Evolutionary conservation across 495 filamentous ascomycete species (phyloP).

Genomic region (Talaromyces thailandensis): DNA sequence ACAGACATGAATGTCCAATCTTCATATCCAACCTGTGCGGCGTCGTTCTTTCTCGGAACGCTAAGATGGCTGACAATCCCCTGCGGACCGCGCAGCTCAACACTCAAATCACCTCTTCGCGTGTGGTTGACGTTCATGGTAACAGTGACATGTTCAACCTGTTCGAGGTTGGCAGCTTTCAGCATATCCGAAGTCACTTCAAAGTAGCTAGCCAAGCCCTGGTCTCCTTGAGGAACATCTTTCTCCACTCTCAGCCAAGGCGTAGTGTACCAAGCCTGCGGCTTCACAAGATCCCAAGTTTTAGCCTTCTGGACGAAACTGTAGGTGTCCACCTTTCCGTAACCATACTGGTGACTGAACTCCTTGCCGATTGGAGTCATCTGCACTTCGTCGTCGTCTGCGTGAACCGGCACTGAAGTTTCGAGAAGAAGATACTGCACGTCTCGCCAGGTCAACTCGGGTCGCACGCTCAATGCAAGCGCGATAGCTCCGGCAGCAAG

Average conservation of each 20-base stretch:
- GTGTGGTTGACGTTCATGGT: conserved; percentile 93
- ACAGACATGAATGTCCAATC: conserved; percentile 99
- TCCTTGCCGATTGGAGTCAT: conserved; percentile 67
- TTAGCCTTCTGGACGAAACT: conserved; percentile 80
- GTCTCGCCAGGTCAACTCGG: conserved; percentile 88
- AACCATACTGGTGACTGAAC: conserved; percentile 91
- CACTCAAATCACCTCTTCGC: conserved; percentile 82
- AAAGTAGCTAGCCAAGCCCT: conserved; percentile 69
- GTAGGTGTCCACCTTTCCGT: conserved; percentile 87
- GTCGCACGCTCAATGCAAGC: conserved; percentile 79
- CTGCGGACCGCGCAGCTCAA: conserved; percentile 79
- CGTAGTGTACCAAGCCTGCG: conserved; percentile 91
- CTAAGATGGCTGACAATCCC: conserved; percentile 80
- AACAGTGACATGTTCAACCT: conserved; percentile 88
- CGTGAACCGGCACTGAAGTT: conserved; percentile 72
- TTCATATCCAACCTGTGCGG: conserved; percentile 59
- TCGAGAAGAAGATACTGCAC: conserved; percentile 84
- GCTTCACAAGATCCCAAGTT: conserved; percentile 80
- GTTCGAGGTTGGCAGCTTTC: conserved; percentile 70
- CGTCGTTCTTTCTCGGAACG: conserved; percentile 58
- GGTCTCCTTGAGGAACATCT: conserved; percentile 74
- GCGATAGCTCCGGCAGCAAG: conserved; percentile 86
- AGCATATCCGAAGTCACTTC: conserved; percentile 70
- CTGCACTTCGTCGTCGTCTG: conserved; percentile 72
- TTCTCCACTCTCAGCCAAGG: conserved; percentile 88